phyloP scores from a whole-genome alignment of 2,329 filamentous ascomycete species.

The Zalaria obscura region DNA sequence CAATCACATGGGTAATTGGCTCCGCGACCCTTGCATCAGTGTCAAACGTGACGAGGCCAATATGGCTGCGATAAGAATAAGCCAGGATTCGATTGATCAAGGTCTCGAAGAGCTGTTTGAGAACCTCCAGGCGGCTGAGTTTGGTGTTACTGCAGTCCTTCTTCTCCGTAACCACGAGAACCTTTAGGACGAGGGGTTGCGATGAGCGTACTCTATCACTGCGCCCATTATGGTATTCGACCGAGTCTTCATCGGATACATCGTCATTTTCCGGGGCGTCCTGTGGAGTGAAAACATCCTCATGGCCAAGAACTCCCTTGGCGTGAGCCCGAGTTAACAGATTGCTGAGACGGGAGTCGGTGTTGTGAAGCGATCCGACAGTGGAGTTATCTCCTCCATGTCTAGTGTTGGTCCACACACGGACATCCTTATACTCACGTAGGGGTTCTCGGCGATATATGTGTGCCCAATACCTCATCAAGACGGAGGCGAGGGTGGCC shows the following conservation, averaged over 20 bases:
- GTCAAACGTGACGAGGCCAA: constrained; percentile 21
- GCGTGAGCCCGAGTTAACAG: constrained; percentile 2
- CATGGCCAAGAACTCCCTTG: constrained; percentile 9
- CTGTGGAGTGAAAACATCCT: constrained; percentile 8
- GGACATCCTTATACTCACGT: not conserved
- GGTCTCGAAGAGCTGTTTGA: constrained; percentile 24
- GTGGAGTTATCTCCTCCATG: constrained; percentile 6
- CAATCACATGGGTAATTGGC: constrained; percentile 18
- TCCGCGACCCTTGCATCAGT: constrained; percentile 14
- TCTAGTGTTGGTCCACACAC: constrained; percentile 6
- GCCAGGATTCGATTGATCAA: constrained; percentile 23
- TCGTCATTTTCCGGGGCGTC: not conserved
- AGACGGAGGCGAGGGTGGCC: constrained; percentile 8
- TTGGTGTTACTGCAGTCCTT: not conserved
- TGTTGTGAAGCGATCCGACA: not conserved
- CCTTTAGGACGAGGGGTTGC: constrained; percentile 11
- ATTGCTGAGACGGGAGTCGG: too few relatives aligned
- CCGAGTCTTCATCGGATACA: not conserved
- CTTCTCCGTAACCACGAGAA: constrained; percentile 3
- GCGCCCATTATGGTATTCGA: not conserved
- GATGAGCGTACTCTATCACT: not conserved
- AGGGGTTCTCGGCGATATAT: not conserved
- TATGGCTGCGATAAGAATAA: constrained; percentile 21
- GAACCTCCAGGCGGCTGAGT: constrained; percentile 17
- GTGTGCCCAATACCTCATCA: constrained; percentile 14